Percentiles rank a stretch among this genome's conserved stretches.
Conservation (phyloP, 306 rosid genomes). For the Vigna mungo region DNA sequence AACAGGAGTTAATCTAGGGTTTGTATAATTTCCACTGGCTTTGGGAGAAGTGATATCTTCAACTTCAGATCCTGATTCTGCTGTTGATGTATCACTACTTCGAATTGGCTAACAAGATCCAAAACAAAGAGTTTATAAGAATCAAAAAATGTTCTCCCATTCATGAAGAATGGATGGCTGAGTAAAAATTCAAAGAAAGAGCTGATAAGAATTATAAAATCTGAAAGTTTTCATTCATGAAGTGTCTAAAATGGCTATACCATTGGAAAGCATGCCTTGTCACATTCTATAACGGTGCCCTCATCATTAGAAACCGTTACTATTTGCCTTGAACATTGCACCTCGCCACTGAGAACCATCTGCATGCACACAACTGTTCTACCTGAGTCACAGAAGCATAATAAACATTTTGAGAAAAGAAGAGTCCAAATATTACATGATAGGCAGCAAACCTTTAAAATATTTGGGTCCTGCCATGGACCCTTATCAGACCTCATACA, state of each 20-base stretch:
- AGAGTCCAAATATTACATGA: conserved; percentile 25
- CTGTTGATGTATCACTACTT: conserved; percentile 89
- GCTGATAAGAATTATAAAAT: conserved; percentile 27
- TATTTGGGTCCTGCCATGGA: conserved; percentile 86
- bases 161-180: conserved; percentile 31
- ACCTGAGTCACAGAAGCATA: conserved; percentile 37
- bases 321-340: conserved; percentile 71
- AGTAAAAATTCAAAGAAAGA: conserved; percentile 38
- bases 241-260: conserved; percentile 50
- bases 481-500: conserved; percentile 93
- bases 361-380: conserved; percentile 46
- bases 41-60: conserved; percentile 87
- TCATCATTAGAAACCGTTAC: conserved; percentile 68
- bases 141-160: conserved; percentile 20
- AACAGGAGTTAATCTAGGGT: conserved; percentile 83
- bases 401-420: conserved; percentile 19
- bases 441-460: conserved; percentile 69
- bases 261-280: conserved; percentile 61
- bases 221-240: conserved; percentile 31
- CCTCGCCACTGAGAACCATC: conserved; percentile 83
- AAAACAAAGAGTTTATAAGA: conserved; percentile 39
- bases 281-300: conserved; percentile 65
- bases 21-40: conserved; percentile 60
- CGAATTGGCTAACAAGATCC: conserved; percentile 56
- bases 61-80: conserved; percentile 93